Percentiles rank a stretch among this genome's conserved stretches.
These are phyloP conservation scores for Eimeria mitis DNA, from an alignment of 169 alveolate genomes.

Conservation along the genomic window DNA sequence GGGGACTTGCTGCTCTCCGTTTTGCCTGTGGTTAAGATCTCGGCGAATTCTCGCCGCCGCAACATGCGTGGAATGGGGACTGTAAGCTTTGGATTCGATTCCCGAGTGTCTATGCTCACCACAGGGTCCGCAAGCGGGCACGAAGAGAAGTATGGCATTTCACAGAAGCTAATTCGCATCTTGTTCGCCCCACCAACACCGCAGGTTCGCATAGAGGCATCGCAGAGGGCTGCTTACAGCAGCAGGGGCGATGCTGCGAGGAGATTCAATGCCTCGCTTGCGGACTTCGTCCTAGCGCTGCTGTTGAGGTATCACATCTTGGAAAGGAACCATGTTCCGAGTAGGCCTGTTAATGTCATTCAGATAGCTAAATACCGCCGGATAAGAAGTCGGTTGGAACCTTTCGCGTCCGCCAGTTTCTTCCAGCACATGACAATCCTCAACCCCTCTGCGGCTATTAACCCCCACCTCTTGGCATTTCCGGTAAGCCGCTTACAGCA, in stretches of 20 bases:
- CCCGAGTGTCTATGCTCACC: constrained; percentile 38
- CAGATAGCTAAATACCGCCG: constrained; percentile 42
- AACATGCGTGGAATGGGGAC: constrained; percentile 23
- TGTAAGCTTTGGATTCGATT: constrained; percentile 1
- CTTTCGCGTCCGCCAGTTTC: constrained; percentile 48
- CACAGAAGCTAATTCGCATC: constrained; percentile 37
- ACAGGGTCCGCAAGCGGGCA: constrained; percentile 54
- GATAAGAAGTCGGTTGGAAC: constrained; percentile 20
- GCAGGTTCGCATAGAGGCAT: constrained; percentile 59
- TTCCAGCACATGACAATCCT: constrained; percentile 53
- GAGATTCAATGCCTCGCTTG: constrained; percentile 23
- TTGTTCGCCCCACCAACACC: constrained; percentile 66
- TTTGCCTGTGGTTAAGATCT: not conserved
- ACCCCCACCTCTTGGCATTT: constrained; percentile 39
- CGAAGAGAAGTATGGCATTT: constrained; percentile 52
- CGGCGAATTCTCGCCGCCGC: not conserved
- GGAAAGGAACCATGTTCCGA: constrained; percentile 4
- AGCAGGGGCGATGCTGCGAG: constrained; percentile 16
- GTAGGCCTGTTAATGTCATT: constrained; percentile 35
- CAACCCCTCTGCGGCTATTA: not conserved
- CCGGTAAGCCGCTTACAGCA: constrained; percentile 32
- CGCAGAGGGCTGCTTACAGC: constrained; percentile 37
- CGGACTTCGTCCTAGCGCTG: constrained; percentile 22
- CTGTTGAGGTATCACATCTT: not conserved
- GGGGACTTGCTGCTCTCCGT: constrained; percentile 33